Evolutionary conservation across 2,329 filamentous ascomycete genomes (phyloP).

Genomic region (Cryphonectria nitschkei): DNA sequence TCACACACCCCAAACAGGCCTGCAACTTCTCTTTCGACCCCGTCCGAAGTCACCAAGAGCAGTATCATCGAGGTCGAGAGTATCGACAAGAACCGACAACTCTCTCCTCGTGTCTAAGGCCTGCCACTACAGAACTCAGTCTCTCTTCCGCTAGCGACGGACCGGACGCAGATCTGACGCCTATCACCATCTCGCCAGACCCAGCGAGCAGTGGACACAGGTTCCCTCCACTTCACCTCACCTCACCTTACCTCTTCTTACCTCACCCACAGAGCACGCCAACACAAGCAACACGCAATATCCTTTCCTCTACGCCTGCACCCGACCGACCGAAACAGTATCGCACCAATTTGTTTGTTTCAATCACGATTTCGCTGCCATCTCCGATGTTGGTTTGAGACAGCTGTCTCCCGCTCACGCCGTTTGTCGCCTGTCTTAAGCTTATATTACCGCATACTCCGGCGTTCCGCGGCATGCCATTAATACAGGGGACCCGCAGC

Average conservation of each 20-base stretch:
- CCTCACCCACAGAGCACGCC: not conserved
- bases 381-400: not conserved
- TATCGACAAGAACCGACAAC: not conserved
- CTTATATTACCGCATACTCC: conserved; percentile 12
- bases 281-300: not conserved
- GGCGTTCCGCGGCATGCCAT: conserved; percentile 21
- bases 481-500: conserved; percentile 9
- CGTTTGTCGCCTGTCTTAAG: conserved; percentile 17
- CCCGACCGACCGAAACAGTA: not conserved
- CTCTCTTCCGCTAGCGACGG: not conserved
- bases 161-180: conserved; percentile 10
- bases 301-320: not conserved
- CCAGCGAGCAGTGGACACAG: not conserved
- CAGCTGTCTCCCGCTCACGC: conserved; percentile 2
- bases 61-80: not conserved
- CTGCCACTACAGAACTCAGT: not conserved
- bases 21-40: not conserved
- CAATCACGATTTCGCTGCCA: not conserved
- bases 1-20: not conserved
- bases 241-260: not conserved
- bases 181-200: conserved; percentile 25
- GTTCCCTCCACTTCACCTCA: not conserved
- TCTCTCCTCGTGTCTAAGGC: not conserved
- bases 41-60: not conserved
- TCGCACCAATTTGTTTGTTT: not conserved